Evolutionary conservation across 2,329 filamentous ascomycete species (phyloP).

Genomic region (Nigrograna mackinnonii): DNA sequence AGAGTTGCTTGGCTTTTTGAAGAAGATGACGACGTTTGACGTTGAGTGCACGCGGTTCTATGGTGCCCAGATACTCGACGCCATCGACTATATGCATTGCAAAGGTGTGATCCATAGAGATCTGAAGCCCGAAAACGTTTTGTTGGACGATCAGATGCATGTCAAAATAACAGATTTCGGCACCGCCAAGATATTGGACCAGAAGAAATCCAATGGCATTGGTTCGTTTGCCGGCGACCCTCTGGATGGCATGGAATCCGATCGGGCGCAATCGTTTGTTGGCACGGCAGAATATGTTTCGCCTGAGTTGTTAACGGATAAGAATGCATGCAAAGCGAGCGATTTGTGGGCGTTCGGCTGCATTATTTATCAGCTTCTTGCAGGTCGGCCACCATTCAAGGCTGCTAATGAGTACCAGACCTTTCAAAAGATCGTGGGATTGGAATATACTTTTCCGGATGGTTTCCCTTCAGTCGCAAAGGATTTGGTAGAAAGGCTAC

Average conservation of each 20-base stretch:
- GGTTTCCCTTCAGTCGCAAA: slow-evolving; percentile 85
- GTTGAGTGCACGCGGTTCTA: slow-evolving; percentile 95
- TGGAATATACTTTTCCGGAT: slow-evolving; percentile 91
- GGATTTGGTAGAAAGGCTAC: slow-evolving; percentile 85
- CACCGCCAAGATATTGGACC: slow-evolving; percentile 87
- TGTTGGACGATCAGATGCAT: slow-evolving; percentile 94
- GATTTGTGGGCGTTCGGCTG: slow-evolving; percentile 98
- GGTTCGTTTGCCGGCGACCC: slow-evolving; percentile 50
- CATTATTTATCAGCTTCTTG: slow-evolving; percentile 93
- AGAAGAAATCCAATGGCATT: slow-evolving; percentile 46
- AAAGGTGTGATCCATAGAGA: slow-evolving; percentile 96
- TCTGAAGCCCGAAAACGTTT: slow-evolving; percentile 94
- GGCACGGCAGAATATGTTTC: slow-evolving; percentile 98
- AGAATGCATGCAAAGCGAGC: slow-evolving; percentile 96
- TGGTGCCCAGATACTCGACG: slow-evolving; percentile 91
- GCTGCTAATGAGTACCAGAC: slow-evolving; percentile 94
- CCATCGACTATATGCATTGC: slow-evolving; percentile 97
- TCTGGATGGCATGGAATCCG: slow-evolving; percentile 64
- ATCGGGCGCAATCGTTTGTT: slow-evolving; percentile 89
- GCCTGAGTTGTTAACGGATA: slow-evolving; percentile 93
- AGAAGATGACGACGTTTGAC: slow-evolving; percentile 93
- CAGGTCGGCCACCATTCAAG: slow-evolving; percentile 97
- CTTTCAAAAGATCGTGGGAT: slow-evolving; percentile 94
- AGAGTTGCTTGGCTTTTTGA: slow-evolving; percentile 88
- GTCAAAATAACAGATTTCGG: slow-evolving; percentile 99